These are phyloP conservation scores for Zymoseptoria pseudotritici DNA, from an alignment of 2,329 filamentous ascomycete genomes.

Conservation along the genomic window DNA sequence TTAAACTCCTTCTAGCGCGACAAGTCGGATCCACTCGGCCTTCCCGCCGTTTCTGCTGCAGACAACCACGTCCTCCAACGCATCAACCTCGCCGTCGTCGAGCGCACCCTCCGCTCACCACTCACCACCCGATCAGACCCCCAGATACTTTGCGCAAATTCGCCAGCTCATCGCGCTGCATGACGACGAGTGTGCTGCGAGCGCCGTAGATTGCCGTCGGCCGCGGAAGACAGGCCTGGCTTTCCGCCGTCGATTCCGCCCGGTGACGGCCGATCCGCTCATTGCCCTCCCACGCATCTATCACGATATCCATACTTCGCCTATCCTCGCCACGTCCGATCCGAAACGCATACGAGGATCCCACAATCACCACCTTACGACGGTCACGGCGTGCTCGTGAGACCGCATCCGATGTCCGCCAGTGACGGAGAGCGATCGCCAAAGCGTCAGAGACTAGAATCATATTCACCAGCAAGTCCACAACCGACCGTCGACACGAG, in stretches of 20 bases:
- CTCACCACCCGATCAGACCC: background rate
- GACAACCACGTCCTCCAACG: background rate
- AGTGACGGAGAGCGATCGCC: slow-evolving; percentile 27
- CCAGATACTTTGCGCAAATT: background rate
- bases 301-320: background rate
- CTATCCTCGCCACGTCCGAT: background rate
- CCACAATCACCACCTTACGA: background rate
- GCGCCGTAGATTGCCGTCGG: background rate
- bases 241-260: background rate
- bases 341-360: background rate
- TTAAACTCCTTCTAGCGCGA: background rate
- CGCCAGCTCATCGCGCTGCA: background rate
- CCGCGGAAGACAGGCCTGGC: background rate
- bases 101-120: background rate
- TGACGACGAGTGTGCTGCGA: background rate
- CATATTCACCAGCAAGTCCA: slow-evolving; percentile 37
- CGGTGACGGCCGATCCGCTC: background rate
- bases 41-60: too few relatives aligned
- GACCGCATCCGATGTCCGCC: slow-evolving; percentile 22
- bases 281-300: background rate
- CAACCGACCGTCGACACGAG: slow-evolving; percentile 35
- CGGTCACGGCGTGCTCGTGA: background rate
- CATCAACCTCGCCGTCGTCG: background rate
- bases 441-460: slow-evolving; percentile 31
- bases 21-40: too few relatives aligned